Percentiles rank a stretch among this genome's conserved stretches.
Evolutionary conservation across 1,139 yeast genomes (phyloP).

Genomic region (Taiozyma onychis): DNA sequence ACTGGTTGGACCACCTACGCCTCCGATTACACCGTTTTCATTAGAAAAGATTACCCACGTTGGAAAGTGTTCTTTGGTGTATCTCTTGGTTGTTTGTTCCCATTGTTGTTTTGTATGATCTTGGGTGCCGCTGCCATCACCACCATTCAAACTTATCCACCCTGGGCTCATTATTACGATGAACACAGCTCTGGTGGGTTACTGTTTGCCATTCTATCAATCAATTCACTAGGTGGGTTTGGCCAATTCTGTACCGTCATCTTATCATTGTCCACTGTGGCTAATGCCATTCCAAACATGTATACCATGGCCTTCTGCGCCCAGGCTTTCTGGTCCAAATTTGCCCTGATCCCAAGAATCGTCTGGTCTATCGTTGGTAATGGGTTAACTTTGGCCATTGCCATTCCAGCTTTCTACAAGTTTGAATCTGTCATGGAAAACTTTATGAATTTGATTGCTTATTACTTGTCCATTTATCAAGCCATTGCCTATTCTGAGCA

Average conservation of each 20-base stretch:
- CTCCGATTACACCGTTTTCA: conserved; percentile 87
- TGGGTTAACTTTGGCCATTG: conserved; percentile 69
- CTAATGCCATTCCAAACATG: conserved; percentile 89
- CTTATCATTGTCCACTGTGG: conserved; percentile 77
- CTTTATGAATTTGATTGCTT: conserved; percentile 85
- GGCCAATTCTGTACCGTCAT: conserved; percentile 86
- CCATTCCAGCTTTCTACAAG: conserved; percentile 77
- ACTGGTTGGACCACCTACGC: conserved; percentile 96
- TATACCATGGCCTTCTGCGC: conserved; percentile 82
- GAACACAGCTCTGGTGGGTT: conserved; percentile 67
- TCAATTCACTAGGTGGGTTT: conserved; percentile 74
- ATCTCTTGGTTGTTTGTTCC: conserved; percentile 55
- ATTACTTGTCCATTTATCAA: conserved; percentile 82
- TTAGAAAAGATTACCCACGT: conserved; percentile 55
- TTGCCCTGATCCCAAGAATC: conserved; percentile 69
- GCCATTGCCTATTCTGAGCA: conserved; percentile 72
- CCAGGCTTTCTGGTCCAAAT: conserved; percentile 71
- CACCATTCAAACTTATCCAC: conserved; percentile 36
- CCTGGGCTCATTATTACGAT: conserved; percentile 41
- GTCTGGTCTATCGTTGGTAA: conserved; percentile 75
- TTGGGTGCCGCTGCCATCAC: conserved; percentile 87
- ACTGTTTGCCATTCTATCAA: conserved; percentile 67
- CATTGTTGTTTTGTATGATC: conserved; percentile 67
- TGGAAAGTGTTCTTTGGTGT: conserved; percentile 59
- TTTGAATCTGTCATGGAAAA: conserved; percentile 68